Evolutionary conservation across 768 basidiomycete genomes (phyloP), one percentile per base, ranked within the genome.

Genomic region (Tulasnella sp.): DNA sequence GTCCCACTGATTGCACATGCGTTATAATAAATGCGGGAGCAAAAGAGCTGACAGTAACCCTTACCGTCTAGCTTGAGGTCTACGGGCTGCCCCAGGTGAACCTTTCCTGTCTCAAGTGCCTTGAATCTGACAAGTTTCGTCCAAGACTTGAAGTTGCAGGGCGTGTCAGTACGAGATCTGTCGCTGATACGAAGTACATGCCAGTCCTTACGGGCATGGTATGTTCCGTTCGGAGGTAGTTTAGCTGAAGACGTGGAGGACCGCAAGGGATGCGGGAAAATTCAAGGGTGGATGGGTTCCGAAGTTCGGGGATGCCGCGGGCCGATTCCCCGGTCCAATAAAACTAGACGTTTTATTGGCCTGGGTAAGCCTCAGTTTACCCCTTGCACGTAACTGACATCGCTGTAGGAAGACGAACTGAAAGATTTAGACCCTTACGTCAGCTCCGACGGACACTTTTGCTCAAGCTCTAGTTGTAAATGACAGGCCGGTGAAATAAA

Each of bases 91-190:
- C 92, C 91, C 74, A 92, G 83, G 76, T 93, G 92, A 32, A 93
- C 84, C 69, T 85, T 83, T 6, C 84, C 83, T 0, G 90, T 92
- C 81, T 93, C 92, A 16, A 81, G 83, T 26, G 91, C 91, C 36
- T 90, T 84, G 78, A 93, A 93, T 73, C 91, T 90, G 76, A 93
- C 91, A 68, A 93, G 85, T 67, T 91, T 88, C 39, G 87, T 87
- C 91, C 91, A 93, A 84, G 71, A 14, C 69, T 69, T 22, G 22
- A n/a, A n/a, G n/a, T n/a, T n/a, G n/a, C n/a, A n/a, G n/a, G n/a
- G n/a, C n/a, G n/a, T n/a, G n/a, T n/a, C n/a, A n/a, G n/a, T n/a
- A n/a, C n/a, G n/a, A n/a, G n/a, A n/a, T n/a, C n/a, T n/a, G n/a
- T n/a, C 3, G 14, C 22, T 29, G 14, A 29, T 9, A 29, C 9